Percentiles rank a stretch among this genome's conserved stretches.
phyloP scores from a whole-genome alignment of 208 protist genomes.

The Leptomonas seymouri region DNA sequence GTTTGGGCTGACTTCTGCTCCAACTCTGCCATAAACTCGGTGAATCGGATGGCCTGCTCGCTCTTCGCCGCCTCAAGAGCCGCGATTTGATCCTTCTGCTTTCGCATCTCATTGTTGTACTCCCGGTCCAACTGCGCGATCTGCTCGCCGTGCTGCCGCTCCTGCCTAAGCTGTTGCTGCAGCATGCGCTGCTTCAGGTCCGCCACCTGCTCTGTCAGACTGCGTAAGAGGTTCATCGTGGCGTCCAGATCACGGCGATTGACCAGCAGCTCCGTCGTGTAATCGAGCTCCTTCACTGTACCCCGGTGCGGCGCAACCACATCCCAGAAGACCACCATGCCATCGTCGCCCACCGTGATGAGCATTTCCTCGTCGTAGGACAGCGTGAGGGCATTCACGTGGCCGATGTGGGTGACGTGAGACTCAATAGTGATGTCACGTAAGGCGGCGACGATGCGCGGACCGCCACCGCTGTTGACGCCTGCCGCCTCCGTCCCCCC shows the following conservation, averaged over 20 bases:
- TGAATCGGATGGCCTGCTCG: conserved; percentile 95
- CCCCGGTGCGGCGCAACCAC: conserved; percentile 91
- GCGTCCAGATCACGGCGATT: conserved; percentile 93
- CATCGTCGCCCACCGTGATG: conserved; percentile 95
- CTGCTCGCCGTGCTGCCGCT: conserved; percentile 94
- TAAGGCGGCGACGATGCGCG: conserved; percentile 16
- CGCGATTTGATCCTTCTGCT: conserved; percentile 72
- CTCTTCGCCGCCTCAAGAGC: conserved; percentile 85
- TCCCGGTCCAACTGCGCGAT: conserved; percentile 90
- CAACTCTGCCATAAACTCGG: conserved; percentile 91
- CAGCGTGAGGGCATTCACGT: conserved; percentile 85
- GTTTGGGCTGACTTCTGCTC: conserved; percentile 69
- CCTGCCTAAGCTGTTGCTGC: conserved; percentile 94
- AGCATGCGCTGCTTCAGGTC: conserved; percentile 95
- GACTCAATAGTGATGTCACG: conserved; percentile 85
- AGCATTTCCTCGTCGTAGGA: conserved; percentile 93
- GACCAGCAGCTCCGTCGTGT: conserved; percentile 95
- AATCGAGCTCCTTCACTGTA: conserved; percentile 77
- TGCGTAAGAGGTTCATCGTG: conserved; percentile 62
- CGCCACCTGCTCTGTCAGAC: conserved; percentile 81
- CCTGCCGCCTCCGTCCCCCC: conserved; percentile 1
- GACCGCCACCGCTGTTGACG: conserved; percentile 10
- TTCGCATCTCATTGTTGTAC: conserved; percentile 72
- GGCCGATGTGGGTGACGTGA: conserved; percentile 81
- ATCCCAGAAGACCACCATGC: conserved; percentile 91